Conservation (phyloP, 345 rosid species). For the Iberis pinnata region DNA sequence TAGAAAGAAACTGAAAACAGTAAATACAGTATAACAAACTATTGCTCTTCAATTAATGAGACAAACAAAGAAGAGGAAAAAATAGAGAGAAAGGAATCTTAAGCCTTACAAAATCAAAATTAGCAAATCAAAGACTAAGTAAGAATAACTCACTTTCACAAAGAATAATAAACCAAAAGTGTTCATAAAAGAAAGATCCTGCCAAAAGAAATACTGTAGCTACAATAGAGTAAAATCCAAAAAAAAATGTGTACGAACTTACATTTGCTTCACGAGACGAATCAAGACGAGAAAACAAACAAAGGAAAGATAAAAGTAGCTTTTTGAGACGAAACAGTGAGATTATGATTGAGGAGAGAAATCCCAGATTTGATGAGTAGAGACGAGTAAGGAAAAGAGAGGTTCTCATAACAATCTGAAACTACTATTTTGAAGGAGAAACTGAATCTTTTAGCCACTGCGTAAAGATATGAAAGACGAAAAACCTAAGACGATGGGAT, state of each 20-base stretch:
- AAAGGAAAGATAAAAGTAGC: slow-evolving; percentile 4
- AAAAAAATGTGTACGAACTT: slow-evolving; percentile 24
- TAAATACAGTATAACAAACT: slow-evolving; percentile 28
- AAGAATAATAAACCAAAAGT: slow-evolving; percentile 29
- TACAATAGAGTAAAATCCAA: slow-evolving; percentile 22
- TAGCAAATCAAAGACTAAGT: background rate
- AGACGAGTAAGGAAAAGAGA: no score
- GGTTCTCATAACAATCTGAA: no score
- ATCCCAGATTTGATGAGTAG: no score
- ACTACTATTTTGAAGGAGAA: no score
- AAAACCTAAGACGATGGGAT: no score
- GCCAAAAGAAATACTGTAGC: slow-evolving; percentile 11
- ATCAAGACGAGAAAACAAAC: slow-evolving; percentile 9
- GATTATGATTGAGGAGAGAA: slow-evolving; percentile 13
- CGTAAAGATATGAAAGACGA: no score
- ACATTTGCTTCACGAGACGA: slow-evolving; percentile 32
- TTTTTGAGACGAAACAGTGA: slow-evolving; percentile 15
- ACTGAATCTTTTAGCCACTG: no score
- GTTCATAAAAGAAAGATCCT: slow-evolving; percentile 6
- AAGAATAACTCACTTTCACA: slow-evolving; percentile 27
- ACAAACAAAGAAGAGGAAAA: slow-evolving; percentile 28
- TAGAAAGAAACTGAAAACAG: slow-evolving; percentile 1
- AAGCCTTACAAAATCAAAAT: background rate
- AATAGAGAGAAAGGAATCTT: slow-evolving; percentile 22
- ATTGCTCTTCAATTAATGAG: slow-evolving; percentile 32